These are phyloP conservation scores for Mycocentrospora acerina DNA, from an alignment of 2,329 filamentous ascomycete species.

Conservation along the genomic window DNA sequence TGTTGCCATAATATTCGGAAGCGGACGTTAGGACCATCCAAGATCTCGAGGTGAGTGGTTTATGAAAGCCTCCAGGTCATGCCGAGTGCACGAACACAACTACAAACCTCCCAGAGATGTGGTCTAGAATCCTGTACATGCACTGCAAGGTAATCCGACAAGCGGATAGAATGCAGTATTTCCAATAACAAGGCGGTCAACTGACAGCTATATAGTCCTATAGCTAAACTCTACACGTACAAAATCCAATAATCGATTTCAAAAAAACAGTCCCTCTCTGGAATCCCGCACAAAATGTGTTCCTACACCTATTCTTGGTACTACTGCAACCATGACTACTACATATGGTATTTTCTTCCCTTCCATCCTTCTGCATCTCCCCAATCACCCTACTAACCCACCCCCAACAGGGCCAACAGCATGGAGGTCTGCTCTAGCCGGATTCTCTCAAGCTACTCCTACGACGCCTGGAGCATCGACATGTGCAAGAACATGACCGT, in stretches of 20 bases:
- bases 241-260: not conserved
- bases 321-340: slow-evolving; percentile 52
- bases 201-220: slow-evolving; percentile 10
- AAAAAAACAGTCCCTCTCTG: slow-evolving; percentile 2
- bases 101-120: not conserved
- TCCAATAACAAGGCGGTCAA: slow-evolving; percentile 11
- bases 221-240: no score
- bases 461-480: slow-evolving; percentile 52
- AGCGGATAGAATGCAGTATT: not conserved
- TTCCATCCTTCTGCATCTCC: no score
- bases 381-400: slow-evolving; percentile 6
- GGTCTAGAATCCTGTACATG: slow-evolving; percentile 1
- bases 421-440: slow-evolving; percentile 50
- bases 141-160: not conserved
- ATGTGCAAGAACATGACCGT: slow-evolving; percentile 49
- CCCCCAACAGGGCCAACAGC: slow-evolving; percentile 38
- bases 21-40: no score
- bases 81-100: not conserved
- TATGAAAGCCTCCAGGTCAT: not conserved
- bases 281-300: slow-evolving; percentile 41
- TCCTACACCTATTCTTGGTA: slow-evolving; percentile 51
- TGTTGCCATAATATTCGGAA: no score
- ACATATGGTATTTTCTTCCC: slow-evolving; percentile 43
- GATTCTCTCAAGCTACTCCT: slow-evolving; percentile 49
- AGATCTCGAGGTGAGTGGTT: not conserved